These are phyloP conservation scores for Fusarium sp. DNA, from an alignment of 2,329 filamentous ascomycete species.

Conservation along the genomic window DNA sequence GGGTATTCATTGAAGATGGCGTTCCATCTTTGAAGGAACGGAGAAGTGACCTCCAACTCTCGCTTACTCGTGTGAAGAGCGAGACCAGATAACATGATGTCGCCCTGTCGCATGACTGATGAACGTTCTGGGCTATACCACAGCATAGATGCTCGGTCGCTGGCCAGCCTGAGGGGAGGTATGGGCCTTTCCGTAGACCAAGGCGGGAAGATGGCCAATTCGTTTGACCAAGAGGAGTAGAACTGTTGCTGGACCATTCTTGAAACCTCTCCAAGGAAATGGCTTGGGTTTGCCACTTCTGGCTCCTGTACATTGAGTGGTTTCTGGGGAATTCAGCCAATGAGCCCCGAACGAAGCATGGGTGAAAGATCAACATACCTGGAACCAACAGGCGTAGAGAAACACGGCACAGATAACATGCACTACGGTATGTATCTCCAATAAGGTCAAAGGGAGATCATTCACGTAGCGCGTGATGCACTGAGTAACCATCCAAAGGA, in stretches of 20 bases:
- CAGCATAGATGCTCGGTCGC: not conserved
- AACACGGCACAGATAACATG: not conserved
- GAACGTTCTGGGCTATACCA: not conserved
- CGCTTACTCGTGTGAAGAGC: not conserved
- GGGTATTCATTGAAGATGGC: not conserved
- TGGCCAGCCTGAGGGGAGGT: not conserved
- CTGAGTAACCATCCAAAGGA: conserved; percentile 5
- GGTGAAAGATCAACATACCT: not conserved
- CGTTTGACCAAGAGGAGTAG: not conserved
- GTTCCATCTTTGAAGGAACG: not conserved
- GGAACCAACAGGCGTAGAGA: not conserved
- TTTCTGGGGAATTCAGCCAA: not conserved
- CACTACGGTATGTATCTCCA: conserved; percentile 2
- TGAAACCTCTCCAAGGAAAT: not conserved
- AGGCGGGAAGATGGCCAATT: not conserved
- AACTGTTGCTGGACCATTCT: not conserved
- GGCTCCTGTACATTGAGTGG: not conserved
- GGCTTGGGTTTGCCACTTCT: not conserved
- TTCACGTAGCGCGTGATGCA: not conserved
- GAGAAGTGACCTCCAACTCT: not conserved
- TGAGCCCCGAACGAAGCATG: not conserved
- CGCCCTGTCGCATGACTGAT: not conserved
- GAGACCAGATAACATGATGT: not conserved
- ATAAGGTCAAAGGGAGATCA: not conserved
- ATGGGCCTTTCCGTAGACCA: not conserved